phyloP scores from a whole-genome alignment of 116 monocot species.

The Cymodocea nodosa region DNA sequence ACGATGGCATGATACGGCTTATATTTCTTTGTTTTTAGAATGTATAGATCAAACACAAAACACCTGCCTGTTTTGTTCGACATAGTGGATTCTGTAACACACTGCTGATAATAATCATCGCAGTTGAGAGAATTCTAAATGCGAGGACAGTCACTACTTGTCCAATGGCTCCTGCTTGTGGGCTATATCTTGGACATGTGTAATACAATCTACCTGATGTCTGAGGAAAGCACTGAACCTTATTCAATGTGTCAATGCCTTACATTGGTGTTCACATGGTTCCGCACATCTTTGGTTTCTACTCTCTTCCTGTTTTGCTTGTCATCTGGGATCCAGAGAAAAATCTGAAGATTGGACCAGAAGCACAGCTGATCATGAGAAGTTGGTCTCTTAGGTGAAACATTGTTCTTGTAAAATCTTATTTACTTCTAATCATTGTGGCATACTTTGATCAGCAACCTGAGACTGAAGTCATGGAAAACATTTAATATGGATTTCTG shows the following conservation, averaged over 20 bases:
- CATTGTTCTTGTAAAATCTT: neutral
- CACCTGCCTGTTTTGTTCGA: neutral
- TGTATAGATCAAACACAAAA: neutral
- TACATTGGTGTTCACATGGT: neutral
- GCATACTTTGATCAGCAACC: neutral
- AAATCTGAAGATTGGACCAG: neutral
- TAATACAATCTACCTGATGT: constrained; percentile 39
- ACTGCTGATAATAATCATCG: constrained; percentile 1
- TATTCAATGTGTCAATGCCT: neutral
- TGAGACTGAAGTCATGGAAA: too few relatives aligned
- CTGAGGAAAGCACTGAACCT: neutral
- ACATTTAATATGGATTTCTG: too few relatives aligned
- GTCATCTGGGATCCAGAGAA: too few relatives aligned
- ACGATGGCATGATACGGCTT: constrained; percentile 38
- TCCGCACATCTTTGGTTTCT: neutral
- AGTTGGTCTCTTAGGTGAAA: neutral
- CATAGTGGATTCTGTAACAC: neutral
- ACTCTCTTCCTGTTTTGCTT: too few relatives aligned
- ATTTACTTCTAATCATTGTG: neutral
- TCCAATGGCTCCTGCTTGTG: constrained; percentile 94
- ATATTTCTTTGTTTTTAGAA: neutral
- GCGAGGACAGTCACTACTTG: constrained; percentile 63
- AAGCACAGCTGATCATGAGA: neutral
- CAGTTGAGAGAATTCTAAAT: constrained; percentile 79
- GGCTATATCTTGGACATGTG: constrained; percentile 74